Evolutionary conservation across 1,284 basidiomycete genomes (phyloP).

Genomic region (Rhodotorula glutinis): DNA sequence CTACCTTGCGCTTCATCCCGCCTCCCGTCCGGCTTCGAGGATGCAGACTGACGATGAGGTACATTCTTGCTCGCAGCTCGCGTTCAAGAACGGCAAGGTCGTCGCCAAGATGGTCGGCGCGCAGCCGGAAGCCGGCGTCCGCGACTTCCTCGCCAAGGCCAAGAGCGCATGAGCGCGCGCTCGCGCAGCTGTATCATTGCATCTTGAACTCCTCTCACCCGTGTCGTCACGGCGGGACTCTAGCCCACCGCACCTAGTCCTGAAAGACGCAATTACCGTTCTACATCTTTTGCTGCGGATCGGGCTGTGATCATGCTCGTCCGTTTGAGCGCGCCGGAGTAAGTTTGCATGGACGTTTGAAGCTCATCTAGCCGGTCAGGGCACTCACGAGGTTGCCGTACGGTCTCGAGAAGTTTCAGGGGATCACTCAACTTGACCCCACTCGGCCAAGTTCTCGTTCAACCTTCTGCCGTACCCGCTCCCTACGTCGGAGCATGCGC

Average conservation of each 20-base stretch:
- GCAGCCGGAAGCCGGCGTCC: conserved; percentile 14
- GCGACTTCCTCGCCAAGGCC: conserved; percentile 26
- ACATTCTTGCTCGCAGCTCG: too few relatives aligned
- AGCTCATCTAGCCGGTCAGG: too few relatives aligned
- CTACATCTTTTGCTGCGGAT: neutral
- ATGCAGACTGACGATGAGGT: too few relatives aligned
- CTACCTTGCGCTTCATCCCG: too few relatives aligned
- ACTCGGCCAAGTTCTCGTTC: neutral
- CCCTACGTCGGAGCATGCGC: too few relatives aligned
- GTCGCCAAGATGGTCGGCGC: conserved; percentile 36
- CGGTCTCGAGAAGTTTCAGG: neutral
- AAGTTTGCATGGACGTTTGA: neutral
- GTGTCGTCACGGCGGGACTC: conserved; percentile 7
- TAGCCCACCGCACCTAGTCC: neutral
- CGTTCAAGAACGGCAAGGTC: conserved; percentile 33
- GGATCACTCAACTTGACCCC: neutral
- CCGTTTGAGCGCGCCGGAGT: neutral
- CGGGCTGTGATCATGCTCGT: neutral
- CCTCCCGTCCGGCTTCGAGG: too few relatives aligned
- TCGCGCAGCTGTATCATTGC: neutral
- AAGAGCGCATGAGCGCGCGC: neutral
- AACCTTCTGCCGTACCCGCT: neutral
- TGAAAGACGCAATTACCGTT: neutral
- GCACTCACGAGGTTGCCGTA: too few relatives aligned
- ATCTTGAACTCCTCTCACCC: neutral